These are phyloP conservation scores for Rutstroemia sp. DNA, from an alignment of 2,329 filamentous ascomycete species.

Conservation along the genomic window DNA sequence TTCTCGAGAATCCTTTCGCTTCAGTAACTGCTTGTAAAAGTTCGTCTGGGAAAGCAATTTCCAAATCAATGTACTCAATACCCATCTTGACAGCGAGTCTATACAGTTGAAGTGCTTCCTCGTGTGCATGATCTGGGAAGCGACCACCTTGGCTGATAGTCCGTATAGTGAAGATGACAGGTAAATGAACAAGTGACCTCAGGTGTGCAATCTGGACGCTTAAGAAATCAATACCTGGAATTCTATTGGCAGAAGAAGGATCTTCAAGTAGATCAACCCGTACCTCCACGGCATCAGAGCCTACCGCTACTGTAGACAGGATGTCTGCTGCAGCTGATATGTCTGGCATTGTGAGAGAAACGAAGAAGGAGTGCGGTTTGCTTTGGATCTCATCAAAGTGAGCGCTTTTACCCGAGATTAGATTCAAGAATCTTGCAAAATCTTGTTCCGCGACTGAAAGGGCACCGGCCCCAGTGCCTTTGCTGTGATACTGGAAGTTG, in stretches of 20 bases:
- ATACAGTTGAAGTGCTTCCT: constrained; percentile 70
- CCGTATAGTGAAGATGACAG: constrained; percentile 87
- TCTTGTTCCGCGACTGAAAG: constrained; percentile 40
- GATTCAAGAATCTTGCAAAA: constrained; percentile 64
- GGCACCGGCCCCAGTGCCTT: constrained; percentile 38
- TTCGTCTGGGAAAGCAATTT: constrained; percentile 77
- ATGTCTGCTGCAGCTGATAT: constrained; percentile 55
- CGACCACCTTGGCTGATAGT: constrained; percentile 80
- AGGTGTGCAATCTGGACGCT: constrained; percentile 75
- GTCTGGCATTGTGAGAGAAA: constrained; percentile 78
- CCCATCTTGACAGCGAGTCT: constrained; percentile 71
- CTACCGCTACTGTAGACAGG: constrained; percentile 68
- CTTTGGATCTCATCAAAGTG: constrained; percentile 50
- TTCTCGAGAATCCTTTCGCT: constrained; percentile 61
- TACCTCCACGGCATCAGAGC: constrained; percentile 87
- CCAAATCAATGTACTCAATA: constrained; percentile 87
- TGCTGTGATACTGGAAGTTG: constrained; percentile 89
- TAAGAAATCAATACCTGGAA: constrained; percentile 67
- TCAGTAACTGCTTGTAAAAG: constrained; percentile 63
- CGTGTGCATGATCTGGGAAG: constrained; percentile 70
- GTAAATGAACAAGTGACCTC: constrained; percentile 62
- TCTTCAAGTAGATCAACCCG: constrained; percentile 86
- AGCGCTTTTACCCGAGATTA: constrained; percentile 55
- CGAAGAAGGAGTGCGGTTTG: constrained; percentile 80
- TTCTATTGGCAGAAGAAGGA: constrained; percentile 41